Evolutionary conservation across 768 basidiomycete species (phyloP), one percentile per base, ranked within the genome.

Genomic region (Artomyces pyxidatus): DNA sequence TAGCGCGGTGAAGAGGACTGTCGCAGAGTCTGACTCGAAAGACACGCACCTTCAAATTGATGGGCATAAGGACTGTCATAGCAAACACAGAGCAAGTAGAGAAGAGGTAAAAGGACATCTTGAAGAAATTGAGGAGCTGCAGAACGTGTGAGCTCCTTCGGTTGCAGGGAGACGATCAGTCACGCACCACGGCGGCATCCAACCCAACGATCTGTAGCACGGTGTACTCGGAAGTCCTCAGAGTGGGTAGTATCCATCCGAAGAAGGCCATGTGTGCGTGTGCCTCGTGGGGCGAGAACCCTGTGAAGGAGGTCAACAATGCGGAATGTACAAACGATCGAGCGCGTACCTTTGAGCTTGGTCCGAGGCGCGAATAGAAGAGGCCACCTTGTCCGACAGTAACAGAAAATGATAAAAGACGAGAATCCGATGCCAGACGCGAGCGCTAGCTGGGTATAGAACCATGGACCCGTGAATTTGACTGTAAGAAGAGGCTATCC

Each of bases 121-220:
- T 94, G 75, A 91, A 87, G 68, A 99, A 98, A 56, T 85, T 90
- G 37, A 99, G 76, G 2, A 98, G 76, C 91, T 96, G n/a, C 30
- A 61, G n/a, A 12, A 25, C 25, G 1, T 22, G 30, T 48, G 19
- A 50, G 49, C 19, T n/a, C n/a, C 16, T 4, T 12, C 17, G 39
- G 25, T n/a, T n/a, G n/a, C 16, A 26, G 37, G 29, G 23, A 42
- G 27, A 38, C 32, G 29, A 42, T 23, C 2, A 39, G 26, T 38
- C 12, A 74, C 89, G 59, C 61, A 92, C 91, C 58, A 98, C 96
- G 2, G 92, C 94, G 37, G 95, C 95, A 65, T 99, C 95, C 37
- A 99, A 70, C 0, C 95, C 95, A 11, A 99, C 95, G 43, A 96
- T 95, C 65, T 97, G 93, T 2, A 99, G 73, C 3, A 99, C 81